Conservation (phyloP, 257 asterid species). For the Solanum pinnatisectum region DNA sequence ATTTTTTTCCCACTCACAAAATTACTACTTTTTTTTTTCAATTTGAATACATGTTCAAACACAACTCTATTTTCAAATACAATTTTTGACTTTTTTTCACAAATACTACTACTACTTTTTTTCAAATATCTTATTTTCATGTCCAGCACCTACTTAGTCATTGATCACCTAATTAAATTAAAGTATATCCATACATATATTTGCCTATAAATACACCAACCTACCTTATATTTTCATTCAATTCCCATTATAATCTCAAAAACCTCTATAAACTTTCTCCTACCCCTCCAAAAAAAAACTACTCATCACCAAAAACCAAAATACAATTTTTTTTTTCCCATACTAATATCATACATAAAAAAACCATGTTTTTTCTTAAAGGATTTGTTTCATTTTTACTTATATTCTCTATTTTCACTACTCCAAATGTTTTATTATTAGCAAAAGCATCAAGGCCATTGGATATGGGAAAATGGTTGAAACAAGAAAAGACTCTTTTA, state of each 20-base stretch:
- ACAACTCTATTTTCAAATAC: not conserved
- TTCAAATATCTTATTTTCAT: not conserved
- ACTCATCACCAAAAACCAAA: not conserved
- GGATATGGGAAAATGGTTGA: not conserved
- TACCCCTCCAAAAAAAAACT: not conserved
- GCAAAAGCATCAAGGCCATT: slow-evolving; percentile 4
- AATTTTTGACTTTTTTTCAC: not conserved
- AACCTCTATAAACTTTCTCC: not conserved
- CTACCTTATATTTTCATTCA: not conserved
- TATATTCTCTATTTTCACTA: not conserved
- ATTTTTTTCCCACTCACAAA: not conserved
- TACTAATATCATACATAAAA: not conserved
- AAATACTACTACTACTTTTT: not conserved
- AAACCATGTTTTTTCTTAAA: not conserved
- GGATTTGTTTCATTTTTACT: not conserved
- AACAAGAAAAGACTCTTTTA: not conserved
- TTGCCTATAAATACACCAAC: not conserved
- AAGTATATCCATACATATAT: not conserved
- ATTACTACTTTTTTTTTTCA: not conserved
- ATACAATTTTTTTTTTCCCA: not conserved
- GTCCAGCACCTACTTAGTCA: not conserved
- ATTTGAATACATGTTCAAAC: not conserved
- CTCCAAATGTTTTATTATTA: not conserved
- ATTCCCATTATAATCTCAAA: not conserved
- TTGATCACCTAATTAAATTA: not conserved